Evolutionary conservation across 2,329 filamentous ascomycete genomes (phyloP).

Genomic region (Cytospora piceicola): DNA sequence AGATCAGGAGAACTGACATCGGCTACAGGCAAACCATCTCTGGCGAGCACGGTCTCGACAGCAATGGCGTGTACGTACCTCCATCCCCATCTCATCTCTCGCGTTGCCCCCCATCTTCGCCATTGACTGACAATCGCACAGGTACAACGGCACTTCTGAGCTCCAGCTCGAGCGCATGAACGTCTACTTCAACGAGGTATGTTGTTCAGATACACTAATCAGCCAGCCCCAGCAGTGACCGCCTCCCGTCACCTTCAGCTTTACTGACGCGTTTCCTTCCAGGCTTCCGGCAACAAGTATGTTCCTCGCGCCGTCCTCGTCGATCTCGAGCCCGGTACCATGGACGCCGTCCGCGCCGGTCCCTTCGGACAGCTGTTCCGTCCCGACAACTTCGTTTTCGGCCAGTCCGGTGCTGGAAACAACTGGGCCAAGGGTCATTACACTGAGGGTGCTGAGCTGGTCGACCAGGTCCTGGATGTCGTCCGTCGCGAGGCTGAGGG

Average conservation of each 20-base stretch:
- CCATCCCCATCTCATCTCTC: not conserved
- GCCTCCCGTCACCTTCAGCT: not conserved
- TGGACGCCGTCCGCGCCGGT: conserved; percentile 98
- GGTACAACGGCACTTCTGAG: conserved; percentile 97
- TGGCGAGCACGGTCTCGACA: conserved; percentile 94
- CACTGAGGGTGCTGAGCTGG: conserved; percentile 98
- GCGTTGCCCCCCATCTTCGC: conserved; percentile 5
- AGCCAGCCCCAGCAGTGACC: not conserved
- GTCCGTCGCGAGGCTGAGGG: conserved; percentile 98
- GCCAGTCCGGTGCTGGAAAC: conserved; percentile 99
- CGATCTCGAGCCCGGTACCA: conserved; percentile 99
- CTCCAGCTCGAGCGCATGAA: conserved; percentile 99
- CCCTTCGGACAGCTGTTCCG: conserved; percentile 99
- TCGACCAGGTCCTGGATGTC: conserved; percentile 97
- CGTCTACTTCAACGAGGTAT: conserved; percentile 89
- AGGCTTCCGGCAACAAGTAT: conserved; percentile 98
- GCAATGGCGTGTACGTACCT: conserved; percentile 83
- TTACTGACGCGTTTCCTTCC: conserved; percentile 31
- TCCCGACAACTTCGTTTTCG: conserved; percentile 99
- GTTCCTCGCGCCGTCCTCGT: conserved; percentile 98
- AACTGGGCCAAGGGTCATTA: conserved; percentile 99
- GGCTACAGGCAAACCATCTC: conserved; percentile 74
- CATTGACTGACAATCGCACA: conserved; percentile 45
- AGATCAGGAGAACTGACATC: conserved; percentile 44
- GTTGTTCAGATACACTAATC: conserved; percentile 29